These are phyloP conservation scores for Marchantia paleacea DNA, from an alignment of 225 moss, liverwort and hornwort species.

Conservation along the genomic window DNA sequence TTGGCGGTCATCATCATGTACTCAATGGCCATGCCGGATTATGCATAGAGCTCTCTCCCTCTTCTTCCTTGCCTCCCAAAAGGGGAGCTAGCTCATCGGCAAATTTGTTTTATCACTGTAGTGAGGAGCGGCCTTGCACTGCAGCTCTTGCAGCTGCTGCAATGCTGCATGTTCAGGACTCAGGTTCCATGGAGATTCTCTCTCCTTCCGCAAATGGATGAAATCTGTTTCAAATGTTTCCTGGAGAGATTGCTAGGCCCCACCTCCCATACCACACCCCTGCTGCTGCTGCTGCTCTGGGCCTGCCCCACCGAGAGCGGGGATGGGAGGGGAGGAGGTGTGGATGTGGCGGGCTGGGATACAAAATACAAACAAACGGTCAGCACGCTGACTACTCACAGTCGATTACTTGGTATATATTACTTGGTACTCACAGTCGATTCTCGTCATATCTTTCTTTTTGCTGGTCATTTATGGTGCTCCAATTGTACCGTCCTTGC, in stretches of 20 bases:
- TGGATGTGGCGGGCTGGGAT: neutral
- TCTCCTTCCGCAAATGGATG: neutral
- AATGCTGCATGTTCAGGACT: no score
- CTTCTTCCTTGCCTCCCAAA: neutral
- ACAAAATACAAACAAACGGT: neutral
- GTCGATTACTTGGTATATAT: no score
- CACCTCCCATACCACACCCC: neutral
- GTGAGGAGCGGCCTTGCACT: no score
- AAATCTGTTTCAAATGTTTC: neutral
- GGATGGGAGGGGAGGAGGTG: no score
- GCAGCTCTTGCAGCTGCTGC: no score
- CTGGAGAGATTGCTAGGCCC: neutral
- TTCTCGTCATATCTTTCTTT: neutral
- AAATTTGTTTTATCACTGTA: no score
- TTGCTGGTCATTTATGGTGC: neutral
- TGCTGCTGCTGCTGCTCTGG: no score
- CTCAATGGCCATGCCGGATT: neutral
- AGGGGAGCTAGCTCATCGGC: neutral
- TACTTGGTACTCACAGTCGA: neutral
- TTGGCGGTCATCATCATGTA: neutral
- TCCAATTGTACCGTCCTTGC: neutral
- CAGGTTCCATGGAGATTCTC: conserved; percentile 4
- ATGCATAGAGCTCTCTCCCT: neutral
- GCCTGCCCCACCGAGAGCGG: no score
- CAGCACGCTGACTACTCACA: no score